These are phyloP conservation scores for Penicillium crystallinum DNA, from an alignment of 495 filamentous ascomycete species.

Conservation along the genomic window DNA sequence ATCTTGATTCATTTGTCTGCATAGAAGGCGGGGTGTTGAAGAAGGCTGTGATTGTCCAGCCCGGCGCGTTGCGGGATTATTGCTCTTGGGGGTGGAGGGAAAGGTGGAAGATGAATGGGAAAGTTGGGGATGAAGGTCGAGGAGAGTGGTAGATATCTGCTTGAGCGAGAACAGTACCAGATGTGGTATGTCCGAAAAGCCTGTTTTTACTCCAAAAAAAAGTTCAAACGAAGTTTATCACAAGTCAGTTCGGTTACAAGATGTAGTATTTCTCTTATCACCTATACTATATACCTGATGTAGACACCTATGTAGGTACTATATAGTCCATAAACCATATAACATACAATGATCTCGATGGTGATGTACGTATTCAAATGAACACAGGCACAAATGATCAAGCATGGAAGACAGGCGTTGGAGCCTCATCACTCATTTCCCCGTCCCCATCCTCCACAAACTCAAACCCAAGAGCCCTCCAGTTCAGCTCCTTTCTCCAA, in stretches of 20 bases:
- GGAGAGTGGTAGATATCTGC: background rate
- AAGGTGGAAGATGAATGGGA: background rate
- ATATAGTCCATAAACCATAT: background rate
- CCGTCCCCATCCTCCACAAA: slow-evolving; percentile 44
- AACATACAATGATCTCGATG: background rate
- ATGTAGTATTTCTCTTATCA: background rate
- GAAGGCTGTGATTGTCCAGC: background rate
- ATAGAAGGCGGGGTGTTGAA: slow-evolving; percentile 15
- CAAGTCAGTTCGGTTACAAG: background rate
- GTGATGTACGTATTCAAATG: no score
- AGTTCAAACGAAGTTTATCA: slow-evolving; percentile 25
- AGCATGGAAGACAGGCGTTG: slow-evolving; percentile 15
- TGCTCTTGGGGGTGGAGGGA: background rate
- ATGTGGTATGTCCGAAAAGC: slow-evolving; percentile 20
- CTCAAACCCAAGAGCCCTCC: slow-evolving; percentile 84
- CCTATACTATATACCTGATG: background rate
- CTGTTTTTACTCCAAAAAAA: slow-evolving; percentile 26
- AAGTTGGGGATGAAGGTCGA: background rate
- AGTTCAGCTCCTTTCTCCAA: slow-evolving; percentile 91
- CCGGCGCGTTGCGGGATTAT: slow-evolving; percentile 1
- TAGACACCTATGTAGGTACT: background rate
- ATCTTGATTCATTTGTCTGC: slow-evolving; percentile 6
- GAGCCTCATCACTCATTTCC: background rate
- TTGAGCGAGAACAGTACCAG: background rate
- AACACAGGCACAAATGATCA: background rate